Percentiles rank a stretch among this genome's conserved stretches.
phyloP scores from a whole-genome alignment of 2,329 filamentous ascomycete species.

The Alternaria gaisen region DNA sequence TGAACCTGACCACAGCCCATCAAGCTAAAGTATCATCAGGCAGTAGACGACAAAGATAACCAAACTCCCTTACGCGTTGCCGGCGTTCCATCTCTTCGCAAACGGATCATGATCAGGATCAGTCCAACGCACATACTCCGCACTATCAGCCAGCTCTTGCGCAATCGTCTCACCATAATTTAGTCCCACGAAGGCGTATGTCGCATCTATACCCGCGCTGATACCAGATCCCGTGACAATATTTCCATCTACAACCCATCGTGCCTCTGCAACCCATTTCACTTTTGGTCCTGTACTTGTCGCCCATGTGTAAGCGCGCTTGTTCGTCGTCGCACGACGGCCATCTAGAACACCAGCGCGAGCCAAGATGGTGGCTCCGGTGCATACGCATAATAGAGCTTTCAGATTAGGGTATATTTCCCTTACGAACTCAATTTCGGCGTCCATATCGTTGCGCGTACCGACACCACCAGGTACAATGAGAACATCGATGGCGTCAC shows the following conservation, averaged over 20 bases:
- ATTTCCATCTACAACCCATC: conserved; percentile 70
- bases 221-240: conserved; percentile 72
- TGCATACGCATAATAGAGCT: conserved; percentile 71
- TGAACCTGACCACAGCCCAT: too few relatives aligned
- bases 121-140: conserved; percentile 65
- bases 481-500: conserved; percentile 61
- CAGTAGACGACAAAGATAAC: neutral
- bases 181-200: conserved; percentile 62
- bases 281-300: conserved; percentile 58
- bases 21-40: neutral
- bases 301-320: conserved; percentile 58
- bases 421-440: conserved; percentile 59
- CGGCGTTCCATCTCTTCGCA: conserved; percentile 46
- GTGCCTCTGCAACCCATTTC: conserved; percentile 62
- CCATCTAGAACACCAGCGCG: conserved; percentile 67
- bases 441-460: conserved; percentile 39
- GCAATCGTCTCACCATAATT: conserved; percentile 64
- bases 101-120: conserved; percentile 65
- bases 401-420: conserved; percentile 59
- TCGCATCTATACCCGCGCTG: conserved; percentile 69
- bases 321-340: conserved; percentile 70
- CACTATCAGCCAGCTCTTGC: conserved; percentile 55
- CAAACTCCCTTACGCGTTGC: neutral
- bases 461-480: conserved; percentile 72
- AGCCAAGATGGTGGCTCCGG: conserved; percentile 66